phyloP scores from a whole-genome alignment of 2,329 filamentous ascomycete species.

The Fusarium sulawesiense region DNA sequence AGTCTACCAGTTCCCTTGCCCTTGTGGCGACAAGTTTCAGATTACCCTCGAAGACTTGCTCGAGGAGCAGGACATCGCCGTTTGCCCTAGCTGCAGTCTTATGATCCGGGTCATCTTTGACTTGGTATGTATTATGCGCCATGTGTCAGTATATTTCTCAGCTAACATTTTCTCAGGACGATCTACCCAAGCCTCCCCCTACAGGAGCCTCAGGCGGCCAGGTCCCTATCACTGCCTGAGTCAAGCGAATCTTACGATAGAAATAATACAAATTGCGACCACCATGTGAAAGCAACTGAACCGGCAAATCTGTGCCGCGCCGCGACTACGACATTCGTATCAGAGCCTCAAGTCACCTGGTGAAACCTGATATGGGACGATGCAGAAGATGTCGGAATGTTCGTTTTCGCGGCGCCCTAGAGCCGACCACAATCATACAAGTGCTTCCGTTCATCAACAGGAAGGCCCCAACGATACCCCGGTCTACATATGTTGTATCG shows the following conservation, averaged over 20 bases:
- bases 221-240: conserved; percentile 57
- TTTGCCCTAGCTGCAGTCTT: conserved; percentile 95
- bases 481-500: not conserved
- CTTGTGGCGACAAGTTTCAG: conserved; percentile 96
- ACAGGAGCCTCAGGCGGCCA: conserved; percentile 49
- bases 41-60: conserved; percentile 85
- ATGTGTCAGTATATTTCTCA: not conserved
- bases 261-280: conserved; percentile 1
- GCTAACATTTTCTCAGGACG: conserved; percentile 51
- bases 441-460: not conserved
- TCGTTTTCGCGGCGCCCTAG: not conserved
- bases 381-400: not conserved
- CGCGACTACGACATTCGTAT: not conserved
- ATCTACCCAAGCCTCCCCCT: conserved; percentile 56
- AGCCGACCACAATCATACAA: not conserved
- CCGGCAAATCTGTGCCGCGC: not conserved
- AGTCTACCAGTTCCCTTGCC: conserved; percentile 96
- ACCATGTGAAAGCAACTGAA: not conserved
- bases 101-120: conserved; percentile 98
- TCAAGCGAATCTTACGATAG: conserved; percentile 6
- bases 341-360: not conserved
- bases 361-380: not conserved
- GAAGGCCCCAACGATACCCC: not conserved
- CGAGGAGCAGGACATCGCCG: conserved; percentile 93
- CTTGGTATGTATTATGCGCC: conserved; percentile 64